Evolutionary conservation across 2,329 filamentous ascomycete genomes (phyloP).

Genomic region (Karstenula rhodostoma): DNA sequence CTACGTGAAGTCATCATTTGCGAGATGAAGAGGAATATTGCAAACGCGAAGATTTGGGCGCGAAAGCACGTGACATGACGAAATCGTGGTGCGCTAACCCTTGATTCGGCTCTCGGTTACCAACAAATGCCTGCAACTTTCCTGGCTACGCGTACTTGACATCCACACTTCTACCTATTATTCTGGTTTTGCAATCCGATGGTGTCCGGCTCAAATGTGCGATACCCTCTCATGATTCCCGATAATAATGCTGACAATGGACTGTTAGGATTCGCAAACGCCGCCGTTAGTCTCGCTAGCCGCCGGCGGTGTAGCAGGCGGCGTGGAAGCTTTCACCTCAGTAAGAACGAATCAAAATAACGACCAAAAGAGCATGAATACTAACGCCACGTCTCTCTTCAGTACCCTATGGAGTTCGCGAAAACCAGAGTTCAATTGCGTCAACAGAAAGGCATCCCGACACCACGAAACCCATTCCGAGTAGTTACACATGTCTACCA

Average conservation of each 20-base stretch:
- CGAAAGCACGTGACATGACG: slow-evolving; percentile 18
- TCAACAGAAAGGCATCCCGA: slow-evolving; percentile 52
- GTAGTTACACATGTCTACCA: slow-evolving; percentile 64
- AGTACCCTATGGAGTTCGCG: slow-evolving; percentile 72
- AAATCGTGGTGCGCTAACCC: slow-evolving; percentile 18
- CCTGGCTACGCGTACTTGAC: slow-evolving; percentile 1
- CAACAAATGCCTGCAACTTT: slow-evolving; percentile 8
- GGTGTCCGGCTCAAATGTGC: slow-evolving; percentile 20
- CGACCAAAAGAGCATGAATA: not conserved
- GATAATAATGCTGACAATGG: slow-evolving; percentile 12
- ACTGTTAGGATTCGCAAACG: slow-evolving; percentile 44
- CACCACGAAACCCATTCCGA: slow-evolving; percentile 64
- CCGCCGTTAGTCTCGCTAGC: slow-evolving; percentile 49
- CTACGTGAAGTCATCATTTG: no score
- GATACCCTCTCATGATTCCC: not conserved
- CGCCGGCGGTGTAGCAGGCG: slow-evolving; percentile 51
- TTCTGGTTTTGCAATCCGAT: slow-evolving; percentile 12
- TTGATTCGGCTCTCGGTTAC: slow-evolving; percentile 28
- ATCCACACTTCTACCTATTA: not conserved
- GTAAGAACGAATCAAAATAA: slow-evolving; percentile 24
- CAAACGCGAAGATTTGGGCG: not conserved
- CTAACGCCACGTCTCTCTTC: slow-evolving; percentile 15
- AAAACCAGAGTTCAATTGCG: slow-evolving; percentile 70
- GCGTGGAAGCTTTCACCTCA: slow-evolving; percentile 49
- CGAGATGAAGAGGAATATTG: not conserved